phyloP scores from a whole-genome alignment of 108 stramenopile species.

The Tribonema minus region DNA sequence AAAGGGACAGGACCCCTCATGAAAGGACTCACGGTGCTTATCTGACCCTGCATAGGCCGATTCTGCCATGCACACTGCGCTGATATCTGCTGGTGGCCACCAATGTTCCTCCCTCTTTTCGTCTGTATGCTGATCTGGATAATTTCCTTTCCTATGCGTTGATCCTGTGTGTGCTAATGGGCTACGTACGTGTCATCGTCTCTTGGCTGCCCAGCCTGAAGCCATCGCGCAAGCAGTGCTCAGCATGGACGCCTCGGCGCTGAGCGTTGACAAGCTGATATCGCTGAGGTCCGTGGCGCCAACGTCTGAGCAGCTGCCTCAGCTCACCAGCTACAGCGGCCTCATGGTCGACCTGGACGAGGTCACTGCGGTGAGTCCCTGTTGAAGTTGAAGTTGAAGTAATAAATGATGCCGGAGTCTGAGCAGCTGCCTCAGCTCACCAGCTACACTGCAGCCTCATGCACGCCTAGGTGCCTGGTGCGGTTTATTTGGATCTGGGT shows the following conservation, averaged over 20 bases:
- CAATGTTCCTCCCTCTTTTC: no score
- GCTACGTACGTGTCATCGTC: not conserved
- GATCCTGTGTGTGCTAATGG: not conserved
- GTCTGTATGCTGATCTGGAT: no score
- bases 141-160: not conserved
- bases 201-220: not conserved
- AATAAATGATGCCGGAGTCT: not conserved
- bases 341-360: constrained; percentile 7
- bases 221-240: not conserved
- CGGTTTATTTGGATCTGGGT: no score
- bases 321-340: not conserved
- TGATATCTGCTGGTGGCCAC: no score
- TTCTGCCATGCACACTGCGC: no score
- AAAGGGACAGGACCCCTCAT: no score
- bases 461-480: not conserved
- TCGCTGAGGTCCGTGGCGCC: constrained; percentile 1
- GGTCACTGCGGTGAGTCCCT: constrained; percentile 4
- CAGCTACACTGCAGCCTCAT: not conserved
- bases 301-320: constrained; percentile 3
- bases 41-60: no score
- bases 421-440: constrained; percentile 12
- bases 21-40: no score
- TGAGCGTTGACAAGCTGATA: constrained; percentile 15
- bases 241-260: constrained; percentile 3
- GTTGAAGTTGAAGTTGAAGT: constrained; percentile 5